Evolutionary conservation across 768 basidiomycete species (phyloP).

Genomic region (Pleurotus tuoliensis): DNA sequence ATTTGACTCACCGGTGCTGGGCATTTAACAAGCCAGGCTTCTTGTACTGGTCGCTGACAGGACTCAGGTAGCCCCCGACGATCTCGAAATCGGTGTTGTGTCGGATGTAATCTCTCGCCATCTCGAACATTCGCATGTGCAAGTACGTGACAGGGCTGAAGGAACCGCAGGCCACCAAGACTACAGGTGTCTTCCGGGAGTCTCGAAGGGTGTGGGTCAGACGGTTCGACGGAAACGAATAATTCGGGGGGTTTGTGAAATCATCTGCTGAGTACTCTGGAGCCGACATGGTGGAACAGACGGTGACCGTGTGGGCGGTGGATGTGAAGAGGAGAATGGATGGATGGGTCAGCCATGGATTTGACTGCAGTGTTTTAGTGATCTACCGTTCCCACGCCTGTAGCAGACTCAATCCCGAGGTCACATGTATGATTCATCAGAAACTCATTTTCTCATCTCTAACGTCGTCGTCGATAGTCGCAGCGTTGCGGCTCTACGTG

Average conservation of each 20-base stretch:
- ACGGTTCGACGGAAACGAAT: constrained; percentile 65
- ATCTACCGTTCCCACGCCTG: constrained; percentile 2
- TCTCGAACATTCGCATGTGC: constrained; percentile 98
- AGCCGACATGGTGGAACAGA: neutral
- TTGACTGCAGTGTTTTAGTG: constrained; percentile 1
- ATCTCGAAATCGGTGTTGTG: constrained; percentile 93
- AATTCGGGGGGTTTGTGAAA: constrained; percentile 65
- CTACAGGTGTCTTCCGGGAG: constrained; percentile 74
- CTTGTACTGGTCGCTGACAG: constrained; percentile 95
- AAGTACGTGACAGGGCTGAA: constrained; percentile 99
- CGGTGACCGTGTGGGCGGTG: neutral
- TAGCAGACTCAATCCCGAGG: neutral
- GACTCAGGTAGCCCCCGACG: constrained; percentile 93
- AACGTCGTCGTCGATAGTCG: too few relatives aligned
- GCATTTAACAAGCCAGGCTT: constrained; percentile 92
- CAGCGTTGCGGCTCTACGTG: too few relatives aligned
- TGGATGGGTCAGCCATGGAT: constrained; percentile 8
- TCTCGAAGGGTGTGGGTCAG: constrained; percentile 55
- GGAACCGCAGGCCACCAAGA: constrained; percentile 95
- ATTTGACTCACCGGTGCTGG: constrained; percentile 71
- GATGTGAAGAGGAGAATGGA: neutral
- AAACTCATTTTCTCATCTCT: too few relatives aligned
- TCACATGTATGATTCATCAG: constrained; percentile 5
- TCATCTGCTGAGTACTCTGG: constrained; percentile 25
- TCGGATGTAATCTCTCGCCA: constrained; percentile 95